Percentiles rank a stretch among this genome's conserved stretches.
These are phyloP conservation scores for Spiraea crenata DNA, from an alignment of 331 rosid genomes.

Conservation along the genomic window DNA sequence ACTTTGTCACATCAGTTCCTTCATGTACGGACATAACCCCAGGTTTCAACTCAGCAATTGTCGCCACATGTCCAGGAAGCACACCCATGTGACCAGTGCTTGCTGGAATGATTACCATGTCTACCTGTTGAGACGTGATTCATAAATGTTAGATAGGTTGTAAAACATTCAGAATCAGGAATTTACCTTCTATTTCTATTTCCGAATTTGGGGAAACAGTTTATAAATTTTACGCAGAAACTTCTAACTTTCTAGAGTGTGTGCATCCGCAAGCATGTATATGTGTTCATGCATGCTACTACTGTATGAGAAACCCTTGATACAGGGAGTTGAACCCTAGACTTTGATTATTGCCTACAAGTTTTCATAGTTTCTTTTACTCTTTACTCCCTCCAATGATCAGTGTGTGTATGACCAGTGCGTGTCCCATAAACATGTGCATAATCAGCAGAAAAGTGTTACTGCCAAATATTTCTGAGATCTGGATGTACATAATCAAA, in stretches of 20 bases:
- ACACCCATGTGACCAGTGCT: slow-evolving; percentile 98
- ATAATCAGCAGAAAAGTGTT: no score
- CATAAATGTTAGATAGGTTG: neutral
- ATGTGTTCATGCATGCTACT: neutral
- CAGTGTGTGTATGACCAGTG: neutral
- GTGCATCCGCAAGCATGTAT: neutral
- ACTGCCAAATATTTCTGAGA: no score
- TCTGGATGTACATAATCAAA: no score
- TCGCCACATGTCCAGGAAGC: slow-evolving; percentile 98
- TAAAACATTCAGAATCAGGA: neutral
- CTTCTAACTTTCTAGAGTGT: neutral
- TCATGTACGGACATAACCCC: slow-evolving; percentile 89
- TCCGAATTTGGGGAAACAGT: neutral
- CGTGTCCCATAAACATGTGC: no score
- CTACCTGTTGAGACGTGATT: slow-evolving; percentile 58
- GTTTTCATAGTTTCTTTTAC: neutral
- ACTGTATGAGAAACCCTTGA: neutral
- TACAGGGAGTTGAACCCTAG: neutral
- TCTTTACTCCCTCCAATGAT: neutral
- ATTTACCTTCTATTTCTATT: neutral
- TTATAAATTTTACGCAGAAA: neutral
- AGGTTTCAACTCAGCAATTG: slow-evolving; percentile 96
- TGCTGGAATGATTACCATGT: slow-evolving; percentile 94
- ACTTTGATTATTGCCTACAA: neutral
- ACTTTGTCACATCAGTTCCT: slow-evolving; percentile 68